phyloP scores from a whole-genome alignment of 2,329 filamentous ascomycete species.

The Coniochaeta hoffmannii region DNA sequence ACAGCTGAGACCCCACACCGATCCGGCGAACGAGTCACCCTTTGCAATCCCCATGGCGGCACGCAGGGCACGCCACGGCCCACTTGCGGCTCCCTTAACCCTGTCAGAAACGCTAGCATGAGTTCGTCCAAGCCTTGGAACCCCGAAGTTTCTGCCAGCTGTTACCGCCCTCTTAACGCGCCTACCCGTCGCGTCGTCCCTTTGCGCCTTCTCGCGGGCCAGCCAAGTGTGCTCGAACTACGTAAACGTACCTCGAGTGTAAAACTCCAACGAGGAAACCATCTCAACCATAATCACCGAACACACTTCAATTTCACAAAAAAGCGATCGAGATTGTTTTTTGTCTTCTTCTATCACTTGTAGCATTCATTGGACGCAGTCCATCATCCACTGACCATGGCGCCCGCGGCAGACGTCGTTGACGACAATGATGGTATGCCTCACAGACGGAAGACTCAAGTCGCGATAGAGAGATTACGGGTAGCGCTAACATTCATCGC shows the following conservation, averaged over 20 bases:
- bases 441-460: background rate
- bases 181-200: background rate
- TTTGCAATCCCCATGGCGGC: no score
- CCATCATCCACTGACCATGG: slow-evolving; percentile 27
- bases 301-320: background rate
- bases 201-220: background rate
- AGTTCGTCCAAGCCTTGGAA: background rate
- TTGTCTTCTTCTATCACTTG: background rate
- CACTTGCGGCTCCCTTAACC: background rate
- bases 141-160: background rate
- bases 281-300: background rate
- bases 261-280: background rate
- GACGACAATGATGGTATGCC: slow-evolving; percentile 42
- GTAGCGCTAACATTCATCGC: slow-evolving; percentile 10
- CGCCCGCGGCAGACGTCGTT: slow-evolving; percentile 33
- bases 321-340: background rate
- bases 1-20: slow-evolving; percentile 1
- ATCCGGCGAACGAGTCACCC: slow-evolving; percentile 1
- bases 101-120: no score
- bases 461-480: background rate
- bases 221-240: background rate
- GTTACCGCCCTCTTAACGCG: slow-evolving; percentile 1
- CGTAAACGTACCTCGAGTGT: no score
- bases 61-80: background rate
- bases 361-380: background rate